A percentile compares a stretch with the other conserved stretches of the same genome.
phyloP scores from a whole-genome alignment of 805 yeast genomes.

The Saccharomycopsis schoenii region DNA sequence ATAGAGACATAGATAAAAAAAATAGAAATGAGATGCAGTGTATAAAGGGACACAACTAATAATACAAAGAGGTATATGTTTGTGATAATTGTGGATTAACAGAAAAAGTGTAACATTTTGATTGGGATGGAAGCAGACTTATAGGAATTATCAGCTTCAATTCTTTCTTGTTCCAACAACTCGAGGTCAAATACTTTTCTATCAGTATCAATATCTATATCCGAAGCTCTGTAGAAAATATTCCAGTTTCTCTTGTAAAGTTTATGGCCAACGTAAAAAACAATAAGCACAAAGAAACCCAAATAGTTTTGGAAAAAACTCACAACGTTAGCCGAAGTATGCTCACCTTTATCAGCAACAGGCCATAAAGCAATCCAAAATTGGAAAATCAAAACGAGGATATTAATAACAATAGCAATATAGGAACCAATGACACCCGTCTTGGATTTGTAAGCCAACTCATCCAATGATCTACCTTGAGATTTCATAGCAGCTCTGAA shows the following conservation, averaged over 20 bases:
- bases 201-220: slow-evolving; percentile 38
- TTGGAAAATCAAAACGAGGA: slow-evolving; percentile 45
- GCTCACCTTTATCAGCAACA: slow-evolving; percentile 29
- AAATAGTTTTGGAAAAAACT: slow-evolving; percentile 44
- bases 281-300: slow-evolving; percentile 36
- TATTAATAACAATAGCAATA: slow-evolving; percentile 39
- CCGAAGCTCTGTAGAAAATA: slow-evolving; percentile 28
- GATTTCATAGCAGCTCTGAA: slow-evolving; percentile 48
- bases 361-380: slow-evolving; percentile 62
- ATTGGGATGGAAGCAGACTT: slow-evolving; percentile 14
- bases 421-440: slow-evolving; percentile 47
- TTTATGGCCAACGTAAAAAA: slow-evolving; percentile 39
- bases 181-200: slow-evolving; percentile 33
- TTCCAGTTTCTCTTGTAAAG: slow-evolving; percentile 31
- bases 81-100: background rate
- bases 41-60: background rate
- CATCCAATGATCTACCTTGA: slow-evolving; percentile 42
- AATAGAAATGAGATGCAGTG: background rate
- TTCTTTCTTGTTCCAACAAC: slow-evolving; percentile 24
- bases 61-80: background rate
- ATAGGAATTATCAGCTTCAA: slow-evolving; percentile 41
- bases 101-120: slow-evolving; percentile 15
- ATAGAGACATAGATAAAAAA: background rate
- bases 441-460: slow-evolving; percentile 45
- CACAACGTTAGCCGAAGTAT: slow-evolving; percentile 29